Evolutionary conservation across 1,284 basidiomycete genomes (phyloP).

Genomic region (Ganoderma multipileum): DNA sequence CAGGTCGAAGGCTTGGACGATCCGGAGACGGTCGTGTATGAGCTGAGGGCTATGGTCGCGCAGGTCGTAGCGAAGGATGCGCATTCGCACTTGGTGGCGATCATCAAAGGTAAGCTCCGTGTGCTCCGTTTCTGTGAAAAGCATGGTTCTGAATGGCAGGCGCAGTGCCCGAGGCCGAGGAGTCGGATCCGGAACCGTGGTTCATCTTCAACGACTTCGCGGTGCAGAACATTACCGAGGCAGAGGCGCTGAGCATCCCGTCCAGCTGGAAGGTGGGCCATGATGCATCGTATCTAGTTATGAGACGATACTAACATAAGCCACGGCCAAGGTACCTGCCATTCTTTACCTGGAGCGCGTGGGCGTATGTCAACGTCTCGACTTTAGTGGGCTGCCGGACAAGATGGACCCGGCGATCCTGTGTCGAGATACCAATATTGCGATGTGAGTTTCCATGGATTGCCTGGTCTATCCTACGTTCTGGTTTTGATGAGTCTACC

Average conservation of each 20-base stretch:
- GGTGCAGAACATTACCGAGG: constrained; percentile 84
- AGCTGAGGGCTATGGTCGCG: constrained; percentile 82
- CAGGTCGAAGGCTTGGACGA: constrained; percentile 68
- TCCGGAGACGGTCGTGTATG: constrained; percentile 65
- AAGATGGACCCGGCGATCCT: constrained; percentile 80
- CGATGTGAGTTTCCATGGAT: constrained; percentile 60
- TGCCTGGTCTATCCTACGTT: not conserved
- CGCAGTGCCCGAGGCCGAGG: constrained; percentile 72
- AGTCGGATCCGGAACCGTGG: constrained; percentile 67
- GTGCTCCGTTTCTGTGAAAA: not conserved
- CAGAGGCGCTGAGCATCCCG: constrained; percentile 88
- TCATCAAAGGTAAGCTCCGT: constrained; percentile 73
- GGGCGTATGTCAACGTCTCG: constrained; percentile 64
- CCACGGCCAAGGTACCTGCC: constrained; percentile 73
- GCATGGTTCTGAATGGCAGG: not conserved
- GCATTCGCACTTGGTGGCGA: constrained; percentile 88
- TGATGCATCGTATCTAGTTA: not conserved
- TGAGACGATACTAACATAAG: not conserved
- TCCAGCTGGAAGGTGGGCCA: constrained; percentile 88
- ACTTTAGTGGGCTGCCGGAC: constrained; percentile 72
- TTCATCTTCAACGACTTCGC: constrained; percentile 98
- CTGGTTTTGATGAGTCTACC: not conserved
- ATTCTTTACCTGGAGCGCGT: constrained; percentile 88
- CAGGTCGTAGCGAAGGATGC: constrained; percentile 84
- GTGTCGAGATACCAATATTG: constrained; percentile 87